Base-by-base conservation (phyloP, 345 rosid genomes). In the Salix suchowensis region DNA sequence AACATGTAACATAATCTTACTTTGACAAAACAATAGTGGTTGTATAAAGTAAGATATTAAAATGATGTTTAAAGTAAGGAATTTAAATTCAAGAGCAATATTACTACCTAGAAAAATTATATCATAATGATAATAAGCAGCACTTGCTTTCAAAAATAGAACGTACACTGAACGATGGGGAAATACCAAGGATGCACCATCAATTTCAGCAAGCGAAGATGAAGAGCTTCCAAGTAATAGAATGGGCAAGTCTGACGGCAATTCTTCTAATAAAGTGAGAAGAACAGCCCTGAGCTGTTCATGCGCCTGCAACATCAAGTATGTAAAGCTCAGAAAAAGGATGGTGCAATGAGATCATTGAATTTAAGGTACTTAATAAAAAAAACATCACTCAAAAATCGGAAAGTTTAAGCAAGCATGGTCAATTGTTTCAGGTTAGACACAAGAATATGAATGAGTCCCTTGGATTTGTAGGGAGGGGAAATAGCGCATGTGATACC, bases 201-300 rank as follows among this genome's bases (percentile, higher is more conserved):
- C 94, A 70, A 86, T 70, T 73, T 88, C 96, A 55, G 87, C 79
- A 44, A 85, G 84, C 74, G 87, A 78, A 72, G 78, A 81, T 76
- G 88, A 74, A 77, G 97, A 86, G 75, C 93, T 87, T 71, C 98
- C 99, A 71, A 96, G 91, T 67, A 96, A 88, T 77, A 94, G 78
- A 79, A 96, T 87, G 32, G 99, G 97, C 44, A 90, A 77, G 80
- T 94, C 89, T 44, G 99, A 94, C 2, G 97, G 97, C 84, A 94
- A 76, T 85, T 94, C 98, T 85, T 96, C 99, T 84, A 94, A 85
- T 74, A 96, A 86, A 68, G 99, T 91, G 82, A 88, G 86, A 55
- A 96, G 87, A 78, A 96, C 95, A 78, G 95, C 98, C 84, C 92
- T 90, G 30, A 96, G 95, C 82, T 96, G 99, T 67, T 96, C 97